Evolutionary conservation across 371 early-diverging fungal species (phyloP).

Genomic region (Cokeromyces recurvatus): DNA sequence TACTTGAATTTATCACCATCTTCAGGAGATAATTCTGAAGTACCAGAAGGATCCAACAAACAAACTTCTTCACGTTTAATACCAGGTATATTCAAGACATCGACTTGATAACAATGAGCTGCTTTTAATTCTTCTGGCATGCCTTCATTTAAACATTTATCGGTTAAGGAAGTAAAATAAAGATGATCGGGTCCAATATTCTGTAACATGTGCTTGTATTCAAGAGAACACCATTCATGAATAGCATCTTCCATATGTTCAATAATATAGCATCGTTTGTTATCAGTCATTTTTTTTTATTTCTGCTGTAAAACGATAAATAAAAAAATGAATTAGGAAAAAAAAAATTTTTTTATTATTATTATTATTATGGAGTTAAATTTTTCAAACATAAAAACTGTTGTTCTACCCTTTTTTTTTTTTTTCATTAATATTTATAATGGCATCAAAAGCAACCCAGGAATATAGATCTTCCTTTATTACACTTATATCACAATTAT

Average conservation of each 20-base stretch:
- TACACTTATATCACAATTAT: slow-evolving; percentile 37
- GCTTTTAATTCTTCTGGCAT: slow-evolving; percentile 52
- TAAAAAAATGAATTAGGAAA: not conserved
- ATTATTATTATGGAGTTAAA: too few relatives aligned
- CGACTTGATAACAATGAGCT: slow-evolving; percentile 55
- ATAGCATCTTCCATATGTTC: slow-evolving; percentile 79
- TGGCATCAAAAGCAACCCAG: slow-evolving; percentile 45
- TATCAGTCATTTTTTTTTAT: not conserved
- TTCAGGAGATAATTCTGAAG: slow-evolving; percentile 54
- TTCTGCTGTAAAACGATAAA: not conserved
- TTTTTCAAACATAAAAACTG: too few relatives aligned
- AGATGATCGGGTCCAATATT: slow-evolving; percentile 55
- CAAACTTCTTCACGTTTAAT: slow-evolving; percentile 60
- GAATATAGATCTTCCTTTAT: slow-evolving; percentile 43
- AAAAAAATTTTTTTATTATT: too few relatives aligned
- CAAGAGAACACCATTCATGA: slow-evolving; percentile 71
- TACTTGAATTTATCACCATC: slow-evolving; percentile 69
- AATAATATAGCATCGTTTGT: slow-evolving; percentile 50
- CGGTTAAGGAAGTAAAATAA: slow-evolving; percentile 55
- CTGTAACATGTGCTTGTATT: slow-evolving; percentile 73
- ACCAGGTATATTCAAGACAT: slow-evolving; percentile 55
- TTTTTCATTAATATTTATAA: too few relatives aligned
- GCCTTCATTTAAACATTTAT: slow-evolving; percentile 39
- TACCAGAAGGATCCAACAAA: slow-evolving; percentile 69
- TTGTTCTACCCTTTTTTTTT: too few relatives aligned